Evolutionary conservation across 371 early-diverging fungal genomes (phyloP), one percentile per base, ranked within the genome.

Genomic region (Apophysomyces ossiformis): DNA sequence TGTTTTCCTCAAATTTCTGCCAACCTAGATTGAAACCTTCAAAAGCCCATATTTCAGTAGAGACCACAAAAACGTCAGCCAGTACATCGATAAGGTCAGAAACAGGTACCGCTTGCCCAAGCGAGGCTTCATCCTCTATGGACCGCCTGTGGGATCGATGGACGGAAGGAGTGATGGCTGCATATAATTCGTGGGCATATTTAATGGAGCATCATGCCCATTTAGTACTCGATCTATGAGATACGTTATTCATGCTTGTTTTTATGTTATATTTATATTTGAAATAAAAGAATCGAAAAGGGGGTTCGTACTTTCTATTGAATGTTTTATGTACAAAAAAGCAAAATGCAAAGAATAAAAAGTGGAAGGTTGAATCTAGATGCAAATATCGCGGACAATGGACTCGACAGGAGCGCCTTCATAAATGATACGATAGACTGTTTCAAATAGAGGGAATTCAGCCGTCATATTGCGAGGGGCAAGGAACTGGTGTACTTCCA

Each of bases 381-480:
- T 26, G 32, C 32, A 26, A 44, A 75, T 67, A 46, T 75, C 70
- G 44, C 68, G 68, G n/a, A 79, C 74, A 72, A 82, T 78, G 44
- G 73, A 64, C 43, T 79, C 78, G 32, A 73, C 38, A 18, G 78
- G 76, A 6, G 76, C 74, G n/a, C 70, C 70, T 72, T 92, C 91
- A 71, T 94, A 97, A 69, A 93, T 92, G 65, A 98, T 94, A 56
- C 87, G 78, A 83, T 98, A 96, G 11, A 98, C 92, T 61, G 90
- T 88, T 7, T 90, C 87, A 78, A 96, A 95, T 32, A 97, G 76
- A 8, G 96, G 97, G 81, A 95, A 96, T 78, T 94, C 90, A 11
- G 86, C 69, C 12, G 81, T 81, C 67, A 92, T 73, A 7, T 87
- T 79, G 50, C 87, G 78, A 60, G 82, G 76, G 58, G 76, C 73